Percentiles rank a stretch among this genome's conserved stretches.
Evolutionary conservation across 371 early-diverging fungal species (phyloP).

Genomic region (Mortierella sp.): DNA sequence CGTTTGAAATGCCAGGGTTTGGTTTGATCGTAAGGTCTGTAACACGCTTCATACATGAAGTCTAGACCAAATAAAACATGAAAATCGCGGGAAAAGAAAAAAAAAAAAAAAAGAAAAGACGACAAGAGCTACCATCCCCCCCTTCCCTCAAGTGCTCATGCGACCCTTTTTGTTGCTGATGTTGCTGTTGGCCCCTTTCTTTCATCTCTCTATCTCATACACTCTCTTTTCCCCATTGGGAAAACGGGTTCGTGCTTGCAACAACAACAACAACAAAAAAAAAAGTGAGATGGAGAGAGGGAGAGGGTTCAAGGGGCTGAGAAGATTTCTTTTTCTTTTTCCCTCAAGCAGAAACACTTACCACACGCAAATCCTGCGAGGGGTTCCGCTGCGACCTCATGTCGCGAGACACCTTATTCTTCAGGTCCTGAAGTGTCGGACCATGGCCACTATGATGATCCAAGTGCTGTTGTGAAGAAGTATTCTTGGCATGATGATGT

Average conservation of each 20-base stretch:
- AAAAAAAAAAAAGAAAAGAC: not conserved
- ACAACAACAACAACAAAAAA: too few relatives aligned
- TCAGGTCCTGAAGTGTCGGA: slow-evolving; percentile 29
- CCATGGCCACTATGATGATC: slow-evolving; percentile 24
- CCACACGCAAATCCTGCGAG: slow-evolving; percentile 45
- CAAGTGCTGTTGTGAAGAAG: slow-evolving; percentile 24
- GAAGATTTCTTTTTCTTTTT: not conserved
- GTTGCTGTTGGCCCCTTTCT: too few relatives aligned
- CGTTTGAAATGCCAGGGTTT: too few relatives aligned
- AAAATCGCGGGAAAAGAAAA: slow-evolving; percentile 1
- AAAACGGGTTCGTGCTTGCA: too few relatives aligned
- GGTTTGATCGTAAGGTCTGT: too few relatives aligned
- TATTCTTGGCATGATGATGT: slow-evolving; percentile 13
- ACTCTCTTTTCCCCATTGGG: not conserved
- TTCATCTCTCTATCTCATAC: not conserved
- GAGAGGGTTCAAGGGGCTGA: not conserved
- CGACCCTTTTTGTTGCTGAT: too few relatives aligned
- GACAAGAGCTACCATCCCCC: not conserved
- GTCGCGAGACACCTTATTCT: slow-evolving; percentile 38
- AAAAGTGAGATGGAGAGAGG: not conserved
- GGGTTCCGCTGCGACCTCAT: slow-evolving; percentile 9
- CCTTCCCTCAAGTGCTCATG: too few relatives aligned
- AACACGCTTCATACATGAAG: too few relatives aligned
- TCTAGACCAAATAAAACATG: too few relatives aligned
- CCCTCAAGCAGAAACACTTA: slow-evolving; percentile 11